A percentile compares a stretch with the other conserved stretches of the same genome.
These are phyloP conservation scores for Kodamaea fukazawae DNA, from an alignment of 805 yeast genomes.

Conservation along the genomic window DNA sequence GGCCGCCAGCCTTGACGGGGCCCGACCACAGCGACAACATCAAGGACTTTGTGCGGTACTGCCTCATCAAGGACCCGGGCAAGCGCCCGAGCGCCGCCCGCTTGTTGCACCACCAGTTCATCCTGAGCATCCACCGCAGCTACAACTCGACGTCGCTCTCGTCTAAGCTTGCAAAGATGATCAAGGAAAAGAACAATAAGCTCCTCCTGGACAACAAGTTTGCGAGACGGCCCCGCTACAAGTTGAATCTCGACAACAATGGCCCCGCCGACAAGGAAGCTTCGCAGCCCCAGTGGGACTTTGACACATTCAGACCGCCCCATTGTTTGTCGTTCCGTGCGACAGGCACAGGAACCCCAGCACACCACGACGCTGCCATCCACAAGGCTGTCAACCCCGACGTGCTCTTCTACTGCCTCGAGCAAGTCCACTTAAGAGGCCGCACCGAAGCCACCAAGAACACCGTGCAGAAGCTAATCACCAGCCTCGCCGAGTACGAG, in stretches of 20 bases:
- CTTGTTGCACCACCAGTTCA: slow-evolving; percentile 54
- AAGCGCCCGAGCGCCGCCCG: slow-evolving; percentile 60
- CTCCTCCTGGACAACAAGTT: slow-evolving; percentile 2
- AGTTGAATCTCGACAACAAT: background rate
- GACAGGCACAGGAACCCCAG: background rate
- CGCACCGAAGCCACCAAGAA: slow-evolving; percentile 45
- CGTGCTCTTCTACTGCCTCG: slow-evolving; percentile 44
- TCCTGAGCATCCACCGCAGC: slow-evolving; percentile 30
- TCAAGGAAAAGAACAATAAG: slow-evolving; percentile 36
- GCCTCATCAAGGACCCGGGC: slow-evolving; percentile 65
- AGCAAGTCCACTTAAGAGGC: slow-evolving; percentile 52
- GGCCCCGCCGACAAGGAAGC: background rate
- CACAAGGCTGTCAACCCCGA: slow-evolving; percentile 19
- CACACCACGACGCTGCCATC: background rate
- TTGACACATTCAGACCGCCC: slow-evolving; percentile 13
- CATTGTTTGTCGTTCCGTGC: too few species aligned
- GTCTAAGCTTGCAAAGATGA: slow-evolving; percentile 32
- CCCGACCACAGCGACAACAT: slow-evolving; percentile 46
- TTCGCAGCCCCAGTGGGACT: slow-evolving; percentile 16
- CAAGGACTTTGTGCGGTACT: slow-evolving; percentile 62
- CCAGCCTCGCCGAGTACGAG: slow-evolving; percentile 46
- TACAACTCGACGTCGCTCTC: slow-evolving; percentile 11
- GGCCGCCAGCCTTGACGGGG: slow-evolving; percentile 59
- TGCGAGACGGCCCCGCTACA: slow-evolving; percentile 6
- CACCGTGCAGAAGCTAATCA: slow-evolving; percentile 43